These are phyloP conservation scores for Trichoderma polysporum DNA, from an alignment of 2,329 filamentous ascomycete genomes.

Conservation along the genomic window DNA sequence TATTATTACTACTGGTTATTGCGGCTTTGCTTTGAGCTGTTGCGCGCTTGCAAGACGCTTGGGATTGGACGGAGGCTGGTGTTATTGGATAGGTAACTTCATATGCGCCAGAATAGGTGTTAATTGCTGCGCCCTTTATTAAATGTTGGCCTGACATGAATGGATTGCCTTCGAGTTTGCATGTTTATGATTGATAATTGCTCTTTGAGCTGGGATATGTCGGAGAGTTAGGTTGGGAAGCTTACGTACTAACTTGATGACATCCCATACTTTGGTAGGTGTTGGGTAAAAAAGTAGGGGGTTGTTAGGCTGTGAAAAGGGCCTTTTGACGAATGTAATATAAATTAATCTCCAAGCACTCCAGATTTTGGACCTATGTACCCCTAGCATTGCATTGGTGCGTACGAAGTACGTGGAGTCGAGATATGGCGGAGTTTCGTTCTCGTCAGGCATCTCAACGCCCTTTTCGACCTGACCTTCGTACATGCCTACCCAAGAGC, in stretches of 20 bases:
- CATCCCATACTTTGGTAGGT: background rate
- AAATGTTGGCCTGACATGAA: background rate
- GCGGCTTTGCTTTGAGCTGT: slow-evolving; percentile 6
- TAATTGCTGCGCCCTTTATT: slow-evolving; percentile 7
- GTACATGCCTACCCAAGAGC: background rate
- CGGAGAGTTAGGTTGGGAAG: too few relatives aligned
- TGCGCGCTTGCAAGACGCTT: background rate
- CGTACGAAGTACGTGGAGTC: background rate
- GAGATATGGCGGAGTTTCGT: background rate
- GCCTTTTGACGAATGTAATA: background rate
- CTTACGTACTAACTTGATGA: background rate
- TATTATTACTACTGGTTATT: background rate
- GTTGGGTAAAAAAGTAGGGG: background rate
- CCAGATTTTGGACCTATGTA: background rate
- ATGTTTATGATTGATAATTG: background rate
- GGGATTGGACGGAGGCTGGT: background rate
- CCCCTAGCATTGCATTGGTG: too few relatives aligned
- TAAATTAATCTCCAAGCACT: background rate
- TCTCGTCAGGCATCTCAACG: background rate
- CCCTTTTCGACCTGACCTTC: background rate
- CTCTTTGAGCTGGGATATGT: background rate
- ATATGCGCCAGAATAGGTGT: slow-evolving; percentile 11
- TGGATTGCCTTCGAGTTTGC: background rate
- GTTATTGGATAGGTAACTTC: slow-evolving; percentile 15
- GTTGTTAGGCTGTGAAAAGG: background rate